Base-by-base conservation (phyloP, 257 asterid species). In the Lithospermum erythrorhizon region DNA sequence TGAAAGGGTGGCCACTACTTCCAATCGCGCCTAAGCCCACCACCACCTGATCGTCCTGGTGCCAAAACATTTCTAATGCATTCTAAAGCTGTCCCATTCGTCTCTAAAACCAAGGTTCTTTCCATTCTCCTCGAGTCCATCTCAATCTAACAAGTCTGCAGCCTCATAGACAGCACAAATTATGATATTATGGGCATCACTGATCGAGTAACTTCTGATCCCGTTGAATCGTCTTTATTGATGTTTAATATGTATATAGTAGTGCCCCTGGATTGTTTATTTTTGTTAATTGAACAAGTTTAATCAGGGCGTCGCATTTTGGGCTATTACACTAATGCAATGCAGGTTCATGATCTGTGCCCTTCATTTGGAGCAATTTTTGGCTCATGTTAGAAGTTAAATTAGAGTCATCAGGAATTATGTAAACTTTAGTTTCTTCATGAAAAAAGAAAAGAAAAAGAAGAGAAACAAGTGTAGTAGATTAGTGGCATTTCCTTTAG, bases 1-100 rank as follows among this genome's bases (percentile, higher is more conserved):
- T 69, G 88, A 90, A 65, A 86, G 87, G 16, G 94, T 86, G 21
- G 86, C 90, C 35, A 41, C 84, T 66, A 62, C 84, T 32, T 49
- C 75, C 0, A 52, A n/a, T n/a, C n/a, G n/a, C n/a, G n/a, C n/a
- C n/a, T n/a, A n/a, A n/a, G n/a, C n/a, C n/a, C n/a, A n/a, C n/a
- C n/a, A n/a, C n/a, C n/a, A n/a, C n/a, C n/a, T n/a, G n/a, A n/a
- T n/a, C n/a, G n/a, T n/a, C n/a, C 67, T 0, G n/a, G 24, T 25
- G 17, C 70, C 19, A 64, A 30, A 32, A 25, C 21, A 9, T 63
- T 16, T 6, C 53, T 21, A 76, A 80, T 6, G 49, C 77, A 0
- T 0, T 72, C 80, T 0, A 81, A 76, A 49, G 62, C 78, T 22
- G 41, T 72, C 24, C 82, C 82, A 0, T 85, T 78, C 7, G 56